These are phyloP conservation scores for Poa pratensis DNA, from an alignment of 176 grass and related monocot species.

Conservation along the genomic window DNA sequence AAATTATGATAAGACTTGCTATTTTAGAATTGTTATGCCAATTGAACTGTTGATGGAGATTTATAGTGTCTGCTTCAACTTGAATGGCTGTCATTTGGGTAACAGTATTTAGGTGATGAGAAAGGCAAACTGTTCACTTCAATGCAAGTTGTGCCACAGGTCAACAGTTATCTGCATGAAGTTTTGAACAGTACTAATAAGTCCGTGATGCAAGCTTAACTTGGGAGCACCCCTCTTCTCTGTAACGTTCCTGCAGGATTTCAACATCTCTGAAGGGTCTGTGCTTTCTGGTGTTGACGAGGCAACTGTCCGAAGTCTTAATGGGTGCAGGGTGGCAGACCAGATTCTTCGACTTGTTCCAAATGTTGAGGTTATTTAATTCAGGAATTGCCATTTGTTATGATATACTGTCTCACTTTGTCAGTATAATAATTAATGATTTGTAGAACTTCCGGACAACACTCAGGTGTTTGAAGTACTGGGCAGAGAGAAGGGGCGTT, in stretches of 20 bases:
- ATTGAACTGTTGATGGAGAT: slow-evolving; percentile 3
- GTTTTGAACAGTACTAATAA: slow-evolving; percentile 1
- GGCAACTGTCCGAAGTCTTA: slow-evolving; percentile 90
- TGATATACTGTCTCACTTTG: slow-evolving; percentile 12
- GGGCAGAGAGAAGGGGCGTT: slow-evolving; percentile 89
- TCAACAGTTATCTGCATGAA: slow-evolving; percentile 26
- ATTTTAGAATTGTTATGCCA: slow-evolving; percentile 21
- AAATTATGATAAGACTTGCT: slow-evolving; percentile 10
- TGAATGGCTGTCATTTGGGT: slow-evolving; percentile 9
- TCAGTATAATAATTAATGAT: slow-evolving; percentile 44
- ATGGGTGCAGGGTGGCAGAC: slow-evolving; percentile 95
- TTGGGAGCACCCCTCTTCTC: neutral
- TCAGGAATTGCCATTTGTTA: slow-evolving; percentile 27
- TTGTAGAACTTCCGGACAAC: slow-evolving; percentile 87
- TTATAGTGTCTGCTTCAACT: slow-evolving; percentile 8
- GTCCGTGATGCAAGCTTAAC: neutral
- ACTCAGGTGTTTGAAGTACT: slow-evolving; percentile 90
- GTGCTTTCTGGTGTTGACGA: slow-evolving; percentile 85
- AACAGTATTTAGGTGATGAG: slow-evolving; percentile 7
- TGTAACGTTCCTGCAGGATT: slow-evolving; percentile 57
- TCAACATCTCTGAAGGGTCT: slow-evolving; percentile 90
- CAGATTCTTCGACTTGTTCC: slow-evolving; percentile 96
- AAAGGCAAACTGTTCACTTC: slow-evolving; percentile 10
- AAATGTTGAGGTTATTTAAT: slow-evolving; percentile 68
- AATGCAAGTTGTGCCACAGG: neutral